Evolutionary conservation across 352 stramenopile species (phyloP), one percentile per base, ranked within the genome.

Genomic region (Globisporangium nunn): DNA sequence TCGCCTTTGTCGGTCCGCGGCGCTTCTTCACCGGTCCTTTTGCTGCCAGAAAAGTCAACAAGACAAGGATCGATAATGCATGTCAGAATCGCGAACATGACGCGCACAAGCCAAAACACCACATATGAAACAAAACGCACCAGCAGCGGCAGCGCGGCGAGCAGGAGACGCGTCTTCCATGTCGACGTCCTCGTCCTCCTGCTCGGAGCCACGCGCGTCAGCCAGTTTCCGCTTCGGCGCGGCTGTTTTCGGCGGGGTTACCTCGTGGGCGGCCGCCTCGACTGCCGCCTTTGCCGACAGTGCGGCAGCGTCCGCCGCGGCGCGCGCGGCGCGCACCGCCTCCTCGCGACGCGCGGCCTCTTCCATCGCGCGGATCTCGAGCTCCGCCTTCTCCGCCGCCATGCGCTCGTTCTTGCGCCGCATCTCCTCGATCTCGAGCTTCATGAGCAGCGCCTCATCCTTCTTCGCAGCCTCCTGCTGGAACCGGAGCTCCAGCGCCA

Each of bases 281-380:
- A 91, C 67, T 11, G 83, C 83, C 35, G 81, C 81, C 44, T 72
- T 78, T 14, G 84, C 84, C 18, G 84, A 86, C 44, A 90, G 52
- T 43, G 79, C 76, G 33, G 81, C 84, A 23, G 80, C 80, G 8
- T 79, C 60, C 3, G 81, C 80, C n/a, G 81, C 84, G 48, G 77
- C 70, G 28, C 71, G 68, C 11, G 82, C 81, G 17, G 79, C 81
- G 0, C 72, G 41, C 53, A 91, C 81, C 4, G 83, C 83, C 50
- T 87, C 72, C 31, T 85, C 64, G n/a, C 83, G 79, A 53, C 72
- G 71, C 17, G 63, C 62, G 7, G 63, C 54, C 55, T 84, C 74
- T n/a, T 81, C 71, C 1, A 58, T 44, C 6, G 68, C 71, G 8
- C 66, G 63, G 12, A 70, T 33, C 59, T 87, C 71, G 52, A 93